Percentiles rank a stretch among this genome's conserved stretches.
These are phyloP conservation scores for Piromyces sp. DNA, from an alignment of 192 early-diverging fungal genomes.

Conservation along the genomic window DNA sequence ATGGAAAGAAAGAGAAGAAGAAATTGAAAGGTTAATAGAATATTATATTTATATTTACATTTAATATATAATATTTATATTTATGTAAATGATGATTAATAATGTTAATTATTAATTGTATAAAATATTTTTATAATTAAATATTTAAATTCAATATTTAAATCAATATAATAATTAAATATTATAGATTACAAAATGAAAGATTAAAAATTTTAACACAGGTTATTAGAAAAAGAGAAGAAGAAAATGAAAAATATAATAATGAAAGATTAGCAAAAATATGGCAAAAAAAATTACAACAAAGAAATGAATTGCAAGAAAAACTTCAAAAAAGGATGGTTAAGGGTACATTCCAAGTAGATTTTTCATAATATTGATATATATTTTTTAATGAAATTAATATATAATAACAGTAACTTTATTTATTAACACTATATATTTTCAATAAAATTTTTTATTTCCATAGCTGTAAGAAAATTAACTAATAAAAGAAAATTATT, in stretches of 20 bases:
- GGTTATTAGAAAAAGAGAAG: constrained; percentile 29
- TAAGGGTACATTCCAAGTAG: constrained; percentile 12
- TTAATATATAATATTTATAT: too few species aligned
- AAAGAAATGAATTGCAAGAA: constrained; percentile 24
- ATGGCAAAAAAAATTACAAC: constrained; percentile 38
- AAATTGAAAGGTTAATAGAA: constrained; percentile 22
- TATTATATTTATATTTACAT: too few species aligned
- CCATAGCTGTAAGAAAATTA: constrained; percentile 24
- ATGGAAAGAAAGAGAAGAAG: constrained; percentile 37
- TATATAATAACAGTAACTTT: too few species aligned
- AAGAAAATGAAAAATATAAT: constrained; percentile 26
- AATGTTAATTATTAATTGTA: too few species aligned
- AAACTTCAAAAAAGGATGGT: constrained; percentile 22
- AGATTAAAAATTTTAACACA: constrained; percentile 23
- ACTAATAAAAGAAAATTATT: constrained; percentile 21
- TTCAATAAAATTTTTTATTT: background rate
- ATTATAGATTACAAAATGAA: constrained; percentile 21
- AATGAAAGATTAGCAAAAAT: constrained; percentile 26
- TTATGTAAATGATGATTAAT: too few species aligned
- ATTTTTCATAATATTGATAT: too few species aligned
- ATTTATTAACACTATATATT: too few species aligned
- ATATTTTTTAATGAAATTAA: too few species aligned
- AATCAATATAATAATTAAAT: constrained; percentile 5
- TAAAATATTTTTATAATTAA: too few species aligned
- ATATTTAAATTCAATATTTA: too few species aligned